These are phyloP conservation scores for Leccinum barrowsii DNA, from an alignment of 768 basidiomycete species.

Conservation along the genomic window DNA sequence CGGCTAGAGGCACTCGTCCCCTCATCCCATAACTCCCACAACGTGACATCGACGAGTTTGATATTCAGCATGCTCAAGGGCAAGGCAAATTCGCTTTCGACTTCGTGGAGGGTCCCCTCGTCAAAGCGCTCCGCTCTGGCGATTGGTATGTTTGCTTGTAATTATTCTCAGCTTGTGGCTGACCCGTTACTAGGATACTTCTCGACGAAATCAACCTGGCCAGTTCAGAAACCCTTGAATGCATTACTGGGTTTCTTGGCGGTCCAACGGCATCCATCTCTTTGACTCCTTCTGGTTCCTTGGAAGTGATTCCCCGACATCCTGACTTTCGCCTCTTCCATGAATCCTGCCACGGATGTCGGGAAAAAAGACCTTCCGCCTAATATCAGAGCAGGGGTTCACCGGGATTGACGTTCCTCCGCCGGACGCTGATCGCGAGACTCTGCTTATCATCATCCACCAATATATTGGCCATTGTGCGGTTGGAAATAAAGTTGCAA, in stretches of 20 bases:
- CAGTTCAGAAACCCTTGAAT: slow-evolving; percentile 90
- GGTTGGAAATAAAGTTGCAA: slow-evolving; percentile 78
- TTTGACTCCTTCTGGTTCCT: slow-evolving; percentile 82
- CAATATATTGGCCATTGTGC: slow-evolving; percentile 87
- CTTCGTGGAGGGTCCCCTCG: slow-evolving; percentile 92
- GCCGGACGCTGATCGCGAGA: slow-evolving; percentile 89
- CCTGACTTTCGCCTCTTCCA: slow-evolving; percentile 93
- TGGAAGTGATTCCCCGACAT: slow-evolving; percentile 88
- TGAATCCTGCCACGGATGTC: slow-evolving; percentile 99
- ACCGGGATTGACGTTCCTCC: slow-evolving; percentile 95
- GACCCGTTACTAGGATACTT: slow-evolving; percentile 60
- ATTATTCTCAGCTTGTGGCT: background rate
- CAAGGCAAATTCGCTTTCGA: slow-evolving; percentile 90
- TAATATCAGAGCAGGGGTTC: slow-evolving; percentile 80
- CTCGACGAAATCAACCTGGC: slow-evolving; percentile 97
- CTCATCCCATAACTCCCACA: slow-evolving; percentile 40
- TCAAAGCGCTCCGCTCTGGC: slow-evolving; percentile 82
- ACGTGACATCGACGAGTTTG: slow-evolving; percentile 71
- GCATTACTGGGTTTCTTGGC: slow-evolving; percentile 80
- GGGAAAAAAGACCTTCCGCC: slow-evolving; percentile 97
- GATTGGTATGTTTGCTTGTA: slow-evolving; percentile 66
- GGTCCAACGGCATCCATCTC: slow-evolving; percentile 87
- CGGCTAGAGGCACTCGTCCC: slow-evolving; percentile 69
- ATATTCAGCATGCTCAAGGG: slow-evolving; percentile 82
- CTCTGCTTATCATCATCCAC: slow-evolving; percentile 77